A percentile compares a stretch with the other conserved stretches of the same genome.
Evolutionary conservation across 140 eudicot genomes (phyloP).

Genomic region (Ambrosia hybrid): DNA sequence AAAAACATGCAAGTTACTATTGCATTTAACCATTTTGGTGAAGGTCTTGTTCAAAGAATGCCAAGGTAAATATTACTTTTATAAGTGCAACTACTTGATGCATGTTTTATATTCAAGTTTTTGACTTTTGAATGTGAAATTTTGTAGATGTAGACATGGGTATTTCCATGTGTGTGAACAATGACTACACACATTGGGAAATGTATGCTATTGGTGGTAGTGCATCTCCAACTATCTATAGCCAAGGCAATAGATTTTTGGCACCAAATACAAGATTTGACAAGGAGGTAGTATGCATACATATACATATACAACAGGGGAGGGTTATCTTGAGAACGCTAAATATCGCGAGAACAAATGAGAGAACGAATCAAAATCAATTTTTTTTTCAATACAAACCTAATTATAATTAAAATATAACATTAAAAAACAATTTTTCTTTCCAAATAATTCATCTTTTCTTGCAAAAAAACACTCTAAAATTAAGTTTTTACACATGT

Average conservation of each 20-base stretch:
- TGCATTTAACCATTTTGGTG: not conserved
- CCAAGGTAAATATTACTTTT: not conserved
- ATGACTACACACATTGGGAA: not conserved
- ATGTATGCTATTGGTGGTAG: not conserved
- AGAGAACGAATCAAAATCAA: too few species aligned
- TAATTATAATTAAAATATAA: too few species aligned
- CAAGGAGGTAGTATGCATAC: not conserved
- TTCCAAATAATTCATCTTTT: too few species aligned
- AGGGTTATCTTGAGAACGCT: too few species aligned
- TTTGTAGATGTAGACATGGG: not conserved
- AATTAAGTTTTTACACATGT: too few species aligned
- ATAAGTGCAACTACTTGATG: not conserved
- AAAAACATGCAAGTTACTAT: not conserved
- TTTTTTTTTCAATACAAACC: too few species aligned
- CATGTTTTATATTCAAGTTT: not conserved
- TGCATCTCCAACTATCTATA: not conserved
- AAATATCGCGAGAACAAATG: too few species aligned
- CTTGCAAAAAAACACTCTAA: too few species aligned
- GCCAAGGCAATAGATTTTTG: slow-evolving; percentile 1
- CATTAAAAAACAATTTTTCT: too few species aligned
- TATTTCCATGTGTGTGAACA: not conserved
- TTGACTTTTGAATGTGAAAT: not conserved
- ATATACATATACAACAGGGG: too few species aligned
- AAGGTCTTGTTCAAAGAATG: not conserved
- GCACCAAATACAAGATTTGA: not conserved